Base-by-base conservation (phyloP, 345 rosid species). In the Pistacia integerrima region DNA sequence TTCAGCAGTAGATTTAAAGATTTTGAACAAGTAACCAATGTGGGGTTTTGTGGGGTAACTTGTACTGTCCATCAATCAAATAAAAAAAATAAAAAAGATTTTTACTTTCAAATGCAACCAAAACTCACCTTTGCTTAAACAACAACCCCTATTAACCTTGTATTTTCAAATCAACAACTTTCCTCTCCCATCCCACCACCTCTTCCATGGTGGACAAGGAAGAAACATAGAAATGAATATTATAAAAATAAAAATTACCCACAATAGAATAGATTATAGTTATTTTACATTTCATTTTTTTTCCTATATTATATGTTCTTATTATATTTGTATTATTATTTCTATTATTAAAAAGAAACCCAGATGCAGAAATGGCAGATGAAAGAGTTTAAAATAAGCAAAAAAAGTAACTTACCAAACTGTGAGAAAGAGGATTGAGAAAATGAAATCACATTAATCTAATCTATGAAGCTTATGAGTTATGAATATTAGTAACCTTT, bases 61-160 rank as follows among this genome's bases (percentile, higher is more conserved):
- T 25, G 36, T 46, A 20, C 64, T 64, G 59, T 56, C 72, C 76
- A 79, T 82, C 78, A 75, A 77, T 80, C 76, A 44, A 56, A 5
- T 46, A 54, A 63, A 62, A 1, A 2, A 36, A 36, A 22, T 7
- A 73, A 20, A 54, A 12, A 36, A 17, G 48, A 12, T 20, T 36
- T 74, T 41, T 2, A 30, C 35, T 63, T 58, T 57, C 41, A 16
- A 68, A n/a, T 20, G 25, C 49, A 46, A 48, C 30, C 61, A 85
- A 60, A 71, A 64, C 80, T 74, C 78, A 82, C 83, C 87, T 84
- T 84, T 81, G 84, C 78, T 30, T 52, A 72, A 61, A 75, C 70
- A 54, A 81, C 82, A 41, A 7, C 84, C 83, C 80, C 84, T 82
- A 85, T 77, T 72, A 64, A 63, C 76, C 81, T 80, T 75, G 82